Evolutionary conservation across 768 basidiomycete genomes (phyloP).

Genomic region (Calocera viscosa): DNA sequence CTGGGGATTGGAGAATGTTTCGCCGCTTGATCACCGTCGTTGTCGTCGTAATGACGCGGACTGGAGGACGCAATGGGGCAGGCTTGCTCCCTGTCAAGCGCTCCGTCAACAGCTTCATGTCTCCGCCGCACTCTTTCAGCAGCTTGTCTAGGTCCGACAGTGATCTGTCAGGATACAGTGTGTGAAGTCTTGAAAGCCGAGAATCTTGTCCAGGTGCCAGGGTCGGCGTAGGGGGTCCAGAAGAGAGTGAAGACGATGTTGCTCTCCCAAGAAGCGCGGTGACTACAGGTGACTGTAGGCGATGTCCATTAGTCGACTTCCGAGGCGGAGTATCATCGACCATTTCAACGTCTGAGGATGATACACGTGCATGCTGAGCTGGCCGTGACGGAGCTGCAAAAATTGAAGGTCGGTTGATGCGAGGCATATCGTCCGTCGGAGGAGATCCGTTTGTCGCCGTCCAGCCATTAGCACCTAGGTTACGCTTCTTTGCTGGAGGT

Average conservation of each 20-base stretch:
- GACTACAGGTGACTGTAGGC: not conserved
- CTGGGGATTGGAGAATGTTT: not conserved
- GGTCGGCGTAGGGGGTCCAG: not conserved
- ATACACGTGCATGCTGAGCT: not conserved
- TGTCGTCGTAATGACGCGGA: not conserved
- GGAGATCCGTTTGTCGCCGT: not conserved
- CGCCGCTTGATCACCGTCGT: not conserved
- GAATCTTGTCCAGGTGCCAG: not conserved
- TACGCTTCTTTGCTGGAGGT: not conserved
- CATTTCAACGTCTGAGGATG: not conserved
- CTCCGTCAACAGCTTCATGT: not conserved
- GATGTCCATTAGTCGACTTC: not conserved
- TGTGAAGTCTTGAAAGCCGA: not conserved
- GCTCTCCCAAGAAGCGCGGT: not conserved
- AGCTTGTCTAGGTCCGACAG: not conserved
- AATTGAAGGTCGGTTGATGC: not conserved
- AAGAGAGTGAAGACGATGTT: not conserved
- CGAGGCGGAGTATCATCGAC: not conserved
- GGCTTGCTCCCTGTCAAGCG: not conserved
- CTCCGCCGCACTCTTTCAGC: not conserved
- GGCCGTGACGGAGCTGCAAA: not conserved
- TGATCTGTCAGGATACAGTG: not conserved
- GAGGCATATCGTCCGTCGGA: not conserved
- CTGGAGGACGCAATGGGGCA: not conserved
- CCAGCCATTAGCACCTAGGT: slow-evolving; percentile 4